phyloP scores from a whole-genome alignment of 1,284 basidiomycete species.

The Rhizoctonia solani region DNA sequence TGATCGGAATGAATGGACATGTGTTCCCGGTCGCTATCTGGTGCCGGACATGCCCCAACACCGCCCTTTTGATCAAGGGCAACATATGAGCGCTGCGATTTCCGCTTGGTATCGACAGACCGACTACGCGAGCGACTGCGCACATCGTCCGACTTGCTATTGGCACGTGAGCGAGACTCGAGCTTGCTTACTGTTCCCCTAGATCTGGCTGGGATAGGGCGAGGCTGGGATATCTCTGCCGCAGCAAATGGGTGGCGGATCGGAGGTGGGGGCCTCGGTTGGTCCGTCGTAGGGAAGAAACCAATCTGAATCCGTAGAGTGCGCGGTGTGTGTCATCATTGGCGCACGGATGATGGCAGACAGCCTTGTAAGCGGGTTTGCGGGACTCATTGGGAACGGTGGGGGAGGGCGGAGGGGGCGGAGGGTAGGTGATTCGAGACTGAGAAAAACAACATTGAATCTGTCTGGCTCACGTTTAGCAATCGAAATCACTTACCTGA shows the following conservation, averaged over 20 bases:
- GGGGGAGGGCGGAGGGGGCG: too few species aligned
- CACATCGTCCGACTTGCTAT: too few species aligned
- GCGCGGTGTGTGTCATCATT: slow-evolving; percentile 7
- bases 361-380: slow-evolving; percentile 19
- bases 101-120: slow-evolving; percentile 13
- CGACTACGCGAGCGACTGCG: slow-evolving; percentile 11
- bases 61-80: slow-evolving; percentile 13
- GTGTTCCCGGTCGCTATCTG: background rate
- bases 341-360: slow-evolving; percentile 32
- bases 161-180: too few species aligned
- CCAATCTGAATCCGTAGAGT: slow-evolving; percentile 30
- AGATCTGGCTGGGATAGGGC: background rate
- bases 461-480: background rate
- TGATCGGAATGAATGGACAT: background rate
- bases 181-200: background rate
- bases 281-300: slow-evolving; percentile 34
- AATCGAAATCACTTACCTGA: too few species aligned
- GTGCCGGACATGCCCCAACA: slow-evolving; percentile 17
- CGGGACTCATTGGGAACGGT: slow-evolving; percentile 22
- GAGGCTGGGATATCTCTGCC: slow-evolving; percentile 7
- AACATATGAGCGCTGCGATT: slow-evolving; percentile 25
- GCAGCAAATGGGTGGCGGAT: slow-evolving; percentile 31
- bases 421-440: background rate
- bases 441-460: background rate
- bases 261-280: slow-evolving; percentile 29